Evolutionary conservation across 352 stramenopile genomes (phyloP), one percentile per base, ranked within the genome.

Genomic region (Phytophthora europaea): DNA sequence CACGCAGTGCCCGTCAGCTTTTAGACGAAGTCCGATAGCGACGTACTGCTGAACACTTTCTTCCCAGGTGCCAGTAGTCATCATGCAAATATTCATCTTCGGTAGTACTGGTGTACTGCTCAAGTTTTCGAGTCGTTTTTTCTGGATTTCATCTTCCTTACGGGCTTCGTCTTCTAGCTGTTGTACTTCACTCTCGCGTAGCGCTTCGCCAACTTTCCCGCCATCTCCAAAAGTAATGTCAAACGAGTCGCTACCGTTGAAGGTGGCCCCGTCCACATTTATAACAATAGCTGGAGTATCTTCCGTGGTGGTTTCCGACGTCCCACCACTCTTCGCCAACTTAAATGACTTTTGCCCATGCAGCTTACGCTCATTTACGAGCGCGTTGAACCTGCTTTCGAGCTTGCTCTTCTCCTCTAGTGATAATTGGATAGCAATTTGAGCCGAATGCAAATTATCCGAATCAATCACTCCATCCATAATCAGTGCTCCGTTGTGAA

Each of bases 1-100:
- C 1, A 99, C 94, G 31, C 89, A 84, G 75, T 99, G 96, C 2
- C 95, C 95, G 40, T 97, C 75, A 0, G 74, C 69, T 70, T 90
- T 75, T 10, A 99, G 81, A 6, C 82, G 67, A 12, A 89, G 61
- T 34, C 90, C 92, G 26, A 98, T 88, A 2, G 80, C 85, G 23
- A 95, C 81, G 59, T 86, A 95, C 31, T 92, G 87, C 47, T 94
- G 75, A 0, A 97, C 77, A 38, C 70, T 88, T 64, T 95, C 89
- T 33, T 78, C 79, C 81, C 87, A 93, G 13, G 66, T 90, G 0
- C 92, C 92, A 8, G 78, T 87, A n/a, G 73, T 82, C 60, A 93
- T 75, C 72, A 94, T 81, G 52, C 83, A 89, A 65, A 94, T 88
- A 47, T 89, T 93, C 82, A 94, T 90, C 60, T 73, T 79, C 10